phyloP scores from a whole-genome alignment of 805 yeast species.

The Yarrowia yakushimensis region DNA sequence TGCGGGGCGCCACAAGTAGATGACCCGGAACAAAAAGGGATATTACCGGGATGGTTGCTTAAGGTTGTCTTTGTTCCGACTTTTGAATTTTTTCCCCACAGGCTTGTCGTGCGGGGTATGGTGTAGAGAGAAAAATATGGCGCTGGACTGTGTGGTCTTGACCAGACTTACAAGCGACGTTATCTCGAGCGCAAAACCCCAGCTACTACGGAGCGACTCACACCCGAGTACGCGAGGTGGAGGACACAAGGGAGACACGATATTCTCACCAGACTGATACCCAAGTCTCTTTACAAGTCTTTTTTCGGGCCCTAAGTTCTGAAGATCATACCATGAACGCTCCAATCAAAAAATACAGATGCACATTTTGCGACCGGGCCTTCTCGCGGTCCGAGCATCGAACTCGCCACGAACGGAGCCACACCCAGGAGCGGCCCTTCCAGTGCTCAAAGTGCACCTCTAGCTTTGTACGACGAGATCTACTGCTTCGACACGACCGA shows the following conservation, averaged over 20 bases:
- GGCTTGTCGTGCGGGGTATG: slow-evolving; percentile 24
- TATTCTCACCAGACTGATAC: background rate
- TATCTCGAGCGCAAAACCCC: background rate
- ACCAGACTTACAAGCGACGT: slow-evolving; percentile 6
- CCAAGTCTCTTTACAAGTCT: background rate
- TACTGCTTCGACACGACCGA: slow-evolving; percentile 70
- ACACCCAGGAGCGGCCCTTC: slow-evolving; percentile 77
- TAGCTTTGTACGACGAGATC: slow-evolving; percentile 72
- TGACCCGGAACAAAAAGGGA: background rate
- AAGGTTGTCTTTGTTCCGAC: background rate
- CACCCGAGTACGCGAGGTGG: slow-evolving; percentile 4
- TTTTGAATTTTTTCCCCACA: slow-evolving; percentile 18
- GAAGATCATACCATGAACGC: slow-evolving; percentile 11
- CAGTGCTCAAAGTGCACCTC: slow-evolving; percentile 66
- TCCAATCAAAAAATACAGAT: slow-evolving; percentile 57
- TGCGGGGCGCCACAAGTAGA: background rate
- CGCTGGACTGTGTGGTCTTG: background rate
- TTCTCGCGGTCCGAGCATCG: slow-evolving; percentile 78
- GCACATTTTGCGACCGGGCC: slow-evolving; percentile 76
- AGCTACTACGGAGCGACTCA: slow-evolving; percentile 7
- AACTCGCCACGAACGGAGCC: slow-evolving; percentile 74
- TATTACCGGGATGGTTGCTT: slow-evolving; percentile 12
- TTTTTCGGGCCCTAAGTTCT: background rate
- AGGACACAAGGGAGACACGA: background rate
- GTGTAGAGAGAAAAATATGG: background rate